Percentiles rank a stretch among this genome's conserved stretches.
phyloP scores from a whole-genome alignment of 768 basidiomycete species.

The Hygrophoropsis aurantiaca region DNA sequence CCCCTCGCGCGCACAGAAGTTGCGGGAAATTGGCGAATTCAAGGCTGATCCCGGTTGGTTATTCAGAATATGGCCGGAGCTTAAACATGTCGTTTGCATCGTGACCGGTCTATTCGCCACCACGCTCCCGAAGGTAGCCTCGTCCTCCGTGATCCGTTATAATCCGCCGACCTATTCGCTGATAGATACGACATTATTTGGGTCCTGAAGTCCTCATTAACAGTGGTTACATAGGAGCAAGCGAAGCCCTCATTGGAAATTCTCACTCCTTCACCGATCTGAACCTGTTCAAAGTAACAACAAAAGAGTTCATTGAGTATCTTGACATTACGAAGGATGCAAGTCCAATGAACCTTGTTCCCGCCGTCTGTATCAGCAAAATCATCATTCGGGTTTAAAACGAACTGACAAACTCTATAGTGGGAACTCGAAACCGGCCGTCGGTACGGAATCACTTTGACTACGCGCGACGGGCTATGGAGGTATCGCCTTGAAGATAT shows the following conservation, averaged over 20 bases:
- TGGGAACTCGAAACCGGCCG: too few relatives aligned
- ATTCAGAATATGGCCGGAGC: slow-evolving; percentile 5
- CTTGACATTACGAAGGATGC: slow-evolving; percentile 2
- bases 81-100: background rate
- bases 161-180: background rate
- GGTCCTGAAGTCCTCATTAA: slow-evolving; percentile 2
- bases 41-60: background rate
- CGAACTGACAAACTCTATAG: too few relatives aligned
- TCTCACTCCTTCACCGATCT: slow-evolving; percentile 3
- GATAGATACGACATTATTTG: slow-evolving; percentile 4
- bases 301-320: slow-evolving; percentile 8
- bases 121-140: slow-evolving; percentile 3
- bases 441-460: slow-evolving; percentile 19
- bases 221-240: background rate
- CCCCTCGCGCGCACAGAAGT: slow-evolving; percentile 6
- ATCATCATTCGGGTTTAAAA: too few relatives aligned
- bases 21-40: slow-evolving; percentile 3
- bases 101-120: slow-evolving; percentile 3
- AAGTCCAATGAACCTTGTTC: background rate
- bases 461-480: slow-evolving; percentile 12
- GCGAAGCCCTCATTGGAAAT: slow-evolving; percentile 2
- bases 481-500: slow-evolving; percentile 5
- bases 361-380: slow-evolving; percentile 2
- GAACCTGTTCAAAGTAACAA: slow-evolving; percentile 5
- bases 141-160: too few relatives aligned